These are phyloP conservation scores for Podospora sp. DNA, from an alignment of 495 filamentous ascomycete species.

Conservation along the genomic window DNA sequence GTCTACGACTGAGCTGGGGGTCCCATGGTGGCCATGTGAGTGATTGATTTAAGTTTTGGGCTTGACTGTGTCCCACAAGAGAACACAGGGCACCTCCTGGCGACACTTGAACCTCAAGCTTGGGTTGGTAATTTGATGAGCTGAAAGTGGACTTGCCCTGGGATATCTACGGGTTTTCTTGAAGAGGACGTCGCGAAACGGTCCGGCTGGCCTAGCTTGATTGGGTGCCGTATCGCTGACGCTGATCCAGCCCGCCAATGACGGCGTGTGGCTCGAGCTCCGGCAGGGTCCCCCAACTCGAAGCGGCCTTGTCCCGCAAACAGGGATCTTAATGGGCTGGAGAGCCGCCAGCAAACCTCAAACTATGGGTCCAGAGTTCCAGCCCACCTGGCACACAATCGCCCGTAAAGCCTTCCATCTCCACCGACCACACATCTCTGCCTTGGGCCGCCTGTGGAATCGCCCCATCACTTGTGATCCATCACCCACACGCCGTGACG, in stretches of 20 bases:
- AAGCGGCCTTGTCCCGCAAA: slow-evolving; percentile 6
- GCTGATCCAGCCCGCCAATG: neutral
- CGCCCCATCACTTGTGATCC: slow-evolving; percentile 11
- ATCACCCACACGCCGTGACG: slow-evolving; percentile 3
- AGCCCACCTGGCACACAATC: slow-evolving; percentile 20
- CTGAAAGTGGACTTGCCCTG: neutral
- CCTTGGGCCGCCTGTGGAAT: slow-evolving; percentile 12
- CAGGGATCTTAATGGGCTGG: slow-evolving; percentile 27
- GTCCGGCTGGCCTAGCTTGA: neutral
- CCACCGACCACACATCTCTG: slow-evolving; percentile 14
- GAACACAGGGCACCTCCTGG: no score
- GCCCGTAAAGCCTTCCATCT: slow-evolving; percentile 19
- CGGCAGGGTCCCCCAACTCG: neutral
- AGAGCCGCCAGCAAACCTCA: slow-evolving; percentile 27
- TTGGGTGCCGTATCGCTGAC: slow-evolving; percentile 15
- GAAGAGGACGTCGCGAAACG: neutral
- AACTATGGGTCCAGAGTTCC: slow-evolving; percentile 4
- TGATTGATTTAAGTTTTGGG: no score
- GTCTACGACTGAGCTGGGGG: no score
- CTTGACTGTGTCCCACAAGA: no score
- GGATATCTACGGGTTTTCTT: neutral
- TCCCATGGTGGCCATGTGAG: no score
- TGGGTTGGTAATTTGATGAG: neutral
- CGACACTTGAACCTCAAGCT: neutral
- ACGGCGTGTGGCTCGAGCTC: slow-evolving; percentile 17